A percentile compares a stretch with the other conserved stretches of the same genome.
phyloP scores from a whole-genome alignment of 345 rosid species.

The Camelina sativa region DNA sequence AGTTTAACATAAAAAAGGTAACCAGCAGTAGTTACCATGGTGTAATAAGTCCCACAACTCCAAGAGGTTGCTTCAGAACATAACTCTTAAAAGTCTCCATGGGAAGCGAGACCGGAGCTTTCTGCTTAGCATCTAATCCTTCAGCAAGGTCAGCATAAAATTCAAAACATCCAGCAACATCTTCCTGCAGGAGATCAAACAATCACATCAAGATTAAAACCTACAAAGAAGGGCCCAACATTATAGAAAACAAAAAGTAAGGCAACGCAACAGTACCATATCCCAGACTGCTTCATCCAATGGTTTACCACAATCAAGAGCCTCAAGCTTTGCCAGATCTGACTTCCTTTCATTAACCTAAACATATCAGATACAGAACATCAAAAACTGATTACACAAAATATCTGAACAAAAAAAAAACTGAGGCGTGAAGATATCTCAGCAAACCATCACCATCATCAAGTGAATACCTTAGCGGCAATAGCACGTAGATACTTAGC shows the following conservation, averaged over 20 bases:
- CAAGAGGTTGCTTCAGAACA: conserved; percentile 85
- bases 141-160: conserved; percentile 95
- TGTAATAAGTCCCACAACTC: conserved; percentile 91
- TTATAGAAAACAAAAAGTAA: not conserved
- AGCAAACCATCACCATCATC: not conserved
- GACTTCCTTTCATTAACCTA: conserved; percentile 79
- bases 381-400: not conserved
- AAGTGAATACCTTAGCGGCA: conserved; percentile 75
- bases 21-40: conserved; percentile 59
- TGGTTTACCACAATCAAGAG: conserved; percentile 91
- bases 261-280: conserved; percentile 57
- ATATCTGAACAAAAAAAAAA: not conserved
- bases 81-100: conserved; percentile 71
- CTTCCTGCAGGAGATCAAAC: conserved; percentile 65
- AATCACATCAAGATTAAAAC: conserved; percentile 29
- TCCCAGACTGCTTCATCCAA: conserved; percentile 92
- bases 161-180: conserved; percentile 94
- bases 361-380: conserved; percentile 14
- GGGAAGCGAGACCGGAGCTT: conserved; percentile 80
- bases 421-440: not conserved
- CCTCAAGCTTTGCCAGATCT: conserved; percentile 76
- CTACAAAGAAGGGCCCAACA: not conserved
- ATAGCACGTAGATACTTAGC: conserved; percentile 96
- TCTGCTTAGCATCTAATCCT: conserved; percentile 88
- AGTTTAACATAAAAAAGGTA: not conserved